These are phyloP conservation scores for Datisca glomerata DNA, from an alignment of 306 rosid genomes.

Conservation along the genomic window DNA sequence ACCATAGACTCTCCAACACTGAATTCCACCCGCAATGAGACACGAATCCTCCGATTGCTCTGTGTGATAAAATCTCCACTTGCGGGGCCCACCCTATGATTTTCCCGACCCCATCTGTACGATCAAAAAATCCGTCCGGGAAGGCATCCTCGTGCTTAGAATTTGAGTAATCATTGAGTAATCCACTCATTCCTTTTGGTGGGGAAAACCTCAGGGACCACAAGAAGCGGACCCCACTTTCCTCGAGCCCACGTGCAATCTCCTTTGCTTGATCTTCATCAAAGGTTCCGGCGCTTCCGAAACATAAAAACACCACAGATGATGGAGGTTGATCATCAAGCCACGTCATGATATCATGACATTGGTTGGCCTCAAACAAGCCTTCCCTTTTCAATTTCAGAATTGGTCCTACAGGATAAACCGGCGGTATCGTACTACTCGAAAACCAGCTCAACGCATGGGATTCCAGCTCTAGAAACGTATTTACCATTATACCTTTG, in stretches of 20 bases:
- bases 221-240: slow-evolving; percentile 6
- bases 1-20: slow-evolving; percentile 16
- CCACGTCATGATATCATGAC: no score
- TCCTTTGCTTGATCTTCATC: no score
- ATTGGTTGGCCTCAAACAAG: no score
- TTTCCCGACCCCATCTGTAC: neutral
- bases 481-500: slow-evolving; percentile 3
- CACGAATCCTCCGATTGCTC: neutral
- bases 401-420: slow-evolving; percentile 5
- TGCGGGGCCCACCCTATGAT: slow-evolving; percentile 22
- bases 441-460: neutral
- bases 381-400: neutral
- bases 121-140: slow-evolving; percentile 11
- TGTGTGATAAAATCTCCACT: slow-evolving; percentile 10
- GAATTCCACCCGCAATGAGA: no score
- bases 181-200: neutral
- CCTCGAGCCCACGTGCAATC: slow-evolving; percentile 7
- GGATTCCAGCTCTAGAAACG: neutral
- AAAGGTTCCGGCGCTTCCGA: slow-evolving; percentile 13
- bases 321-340: no score
- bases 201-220: slow-evolving; percentile 9
- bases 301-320: slow-evolving; percentile 7
- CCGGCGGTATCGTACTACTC: neutral
- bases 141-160: neutral
- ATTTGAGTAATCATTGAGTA: neutral